Evolutionary conservation across 805 yeast species (phyloP), one percentile per base, ranked within the genome.

Genomic region (Suhomyces sp.): DNA sequence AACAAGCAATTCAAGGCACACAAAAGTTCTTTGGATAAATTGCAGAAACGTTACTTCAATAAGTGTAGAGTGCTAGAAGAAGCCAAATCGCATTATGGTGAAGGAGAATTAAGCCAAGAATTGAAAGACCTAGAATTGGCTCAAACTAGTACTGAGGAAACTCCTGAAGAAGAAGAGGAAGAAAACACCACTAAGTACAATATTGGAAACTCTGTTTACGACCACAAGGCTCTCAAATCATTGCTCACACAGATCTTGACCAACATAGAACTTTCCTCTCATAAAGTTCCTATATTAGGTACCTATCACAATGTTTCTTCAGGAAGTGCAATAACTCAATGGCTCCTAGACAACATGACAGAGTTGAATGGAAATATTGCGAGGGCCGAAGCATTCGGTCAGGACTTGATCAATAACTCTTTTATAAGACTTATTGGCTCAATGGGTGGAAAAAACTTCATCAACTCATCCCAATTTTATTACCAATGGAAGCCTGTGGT

Each of bases 401-500:
- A 88, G 64, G 88, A 82, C 62, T 73, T 89, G 53, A 69, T 88
- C 23, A 69, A 77, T 44, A 66, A 77, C 48, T 92, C 90, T 0
- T 86, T 80, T 57, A 65, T 89, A 35, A 77, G 84, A 57, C 75
- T 84, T 31, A 83, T 88, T 46, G 93, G 93, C 6, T 78, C 83
- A 48, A 82, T 84, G 62, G 66, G 64, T 33, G 78, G 80, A 47
- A 73, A 72, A 46, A 74, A 69, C 49, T 90, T 90, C 68, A 90
- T 86, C 50, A 89, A 88, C 66, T 83, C 90, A 19, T 82, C 90
- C 2, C 86, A 84, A 51, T 83, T 86, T 66, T 78, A 74, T 61
- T 90, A 89, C 63, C 96, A 89, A 68, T 90, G 96, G 96, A 85
- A 83, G 56, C 84, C 84, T 3, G 69, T 77, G 54, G 88, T 88